Conservation (phyloP, 2,329 filamentous ascomycete species). For the Ascochyta fabae region DNA sequence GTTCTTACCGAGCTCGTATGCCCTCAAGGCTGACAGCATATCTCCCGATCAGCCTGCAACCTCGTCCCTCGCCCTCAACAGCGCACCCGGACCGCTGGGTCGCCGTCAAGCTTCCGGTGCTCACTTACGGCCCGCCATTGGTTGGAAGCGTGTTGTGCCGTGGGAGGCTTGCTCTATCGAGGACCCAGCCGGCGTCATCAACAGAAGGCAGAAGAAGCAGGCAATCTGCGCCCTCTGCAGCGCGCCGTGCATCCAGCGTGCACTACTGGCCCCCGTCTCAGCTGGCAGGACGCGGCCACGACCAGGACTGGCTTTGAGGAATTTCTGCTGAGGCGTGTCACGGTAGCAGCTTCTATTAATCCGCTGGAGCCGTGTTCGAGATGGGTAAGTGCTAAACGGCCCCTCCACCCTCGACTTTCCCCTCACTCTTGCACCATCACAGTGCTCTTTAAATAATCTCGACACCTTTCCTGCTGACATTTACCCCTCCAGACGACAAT, state of each 20-base stretch:
- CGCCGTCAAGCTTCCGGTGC: conserved; percentile 31
- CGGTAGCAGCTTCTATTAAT: conserved; percentile 35
- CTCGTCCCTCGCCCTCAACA: conserved; percentile 20
- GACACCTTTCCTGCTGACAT: conserved; percentile 28
- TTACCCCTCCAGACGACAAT: conserved; percentile 30
- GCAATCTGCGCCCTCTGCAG: conserved; percentile 43
- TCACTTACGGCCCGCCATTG: conserved; percentile 35
- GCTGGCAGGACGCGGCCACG: conserved; percentile 34
- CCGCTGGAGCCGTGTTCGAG: conserved; percentile 26
- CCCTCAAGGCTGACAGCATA: conserved; percentile 13
- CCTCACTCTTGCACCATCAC: conserved; percentile 32
- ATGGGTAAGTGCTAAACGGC: conserved; percentile 37
- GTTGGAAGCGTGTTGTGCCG: conserved; percentile 31
- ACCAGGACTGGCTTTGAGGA: conserved; percentile 31
- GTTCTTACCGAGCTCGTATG: neutral
- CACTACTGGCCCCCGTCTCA: conserved; percentile 39
- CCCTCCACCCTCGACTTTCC: conserved; percentile 25
- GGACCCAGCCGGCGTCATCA: conserved; percentile 40
- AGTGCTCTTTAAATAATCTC: conserved; percentile 28
- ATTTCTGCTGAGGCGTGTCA: conserved; percentile 29
- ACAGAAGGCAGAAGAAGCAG: conserved; percentile 40
- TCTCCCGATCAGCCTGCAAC: conserved; percentile 16
- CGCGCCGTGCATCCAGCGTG: conserved; percentile 32
- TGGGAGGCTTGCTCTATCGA: conserved; percentile 38
- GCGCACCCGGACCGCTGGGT: conserved; percentile 32